phyloP scores from a whole-genome alignment of 73 alveolate genomes.

The Symbiodinium pilosum region DNA sequence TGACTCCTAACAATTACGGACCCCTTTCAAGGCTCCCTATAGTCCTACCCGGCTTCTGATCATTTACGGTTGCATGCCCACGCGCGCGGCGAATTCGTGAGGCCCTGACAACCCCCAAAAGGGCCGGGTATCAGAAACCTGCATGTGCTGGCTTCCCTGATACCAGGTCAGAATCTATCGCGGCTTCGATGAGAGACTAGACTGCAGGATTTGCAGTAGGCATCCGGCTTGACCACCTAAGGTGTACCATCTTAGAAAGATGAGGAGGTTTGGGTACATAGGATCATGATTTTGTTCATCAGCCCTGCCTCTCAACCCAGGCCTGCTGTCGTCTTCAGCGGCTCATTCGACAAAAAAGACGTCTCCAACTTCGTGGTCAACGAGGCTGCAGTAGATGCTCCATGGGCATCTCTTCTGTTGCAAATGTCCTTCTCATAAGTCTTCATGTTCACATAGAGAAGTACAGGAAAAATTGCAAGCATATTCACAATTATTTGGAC shows the following conservation, averaged over 20 bases:
- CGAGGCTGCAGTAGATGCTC: background rate
- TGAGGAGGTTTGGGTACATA: background rate
- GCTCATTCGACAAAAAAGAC: background rate
- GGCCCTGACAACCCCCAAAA: no score
- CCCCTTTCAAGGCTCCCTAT: no score
- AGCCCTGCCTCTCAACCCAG: background rate
- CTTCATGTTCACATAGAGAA: no score
- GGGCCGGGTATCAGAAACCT: background rate
- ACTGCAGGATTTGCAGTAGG: background rate
- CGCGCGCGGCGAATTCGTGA: no score
- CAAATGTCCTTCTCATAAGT: no score
- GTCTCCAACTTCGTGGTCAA: background rate
- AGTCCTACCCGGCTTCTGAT: no score
- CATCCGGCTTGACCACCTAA: background rate
- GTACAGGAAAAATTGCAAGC: no score
- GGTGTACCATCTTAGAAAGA: background rate
- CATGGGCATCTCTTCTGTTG: no score
- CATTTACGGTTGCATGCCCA: no score
- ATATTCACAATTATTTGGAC: no score
- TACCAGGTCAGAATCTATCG: background rate
- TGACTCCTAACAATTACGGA: no score
- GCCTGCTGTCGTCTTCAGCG: background rate
- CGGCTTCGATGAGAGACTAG: background rate
- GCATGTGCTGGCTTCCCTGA: background rate
- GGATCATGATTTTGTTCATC: background rate